Percentiles rank a stretch among this genome's conserved stretches.
phyloP scores from a whole-genome alignment of 2,329 filamentous ascomycete genomes.

The Fusarium duplospermum region DNA sequence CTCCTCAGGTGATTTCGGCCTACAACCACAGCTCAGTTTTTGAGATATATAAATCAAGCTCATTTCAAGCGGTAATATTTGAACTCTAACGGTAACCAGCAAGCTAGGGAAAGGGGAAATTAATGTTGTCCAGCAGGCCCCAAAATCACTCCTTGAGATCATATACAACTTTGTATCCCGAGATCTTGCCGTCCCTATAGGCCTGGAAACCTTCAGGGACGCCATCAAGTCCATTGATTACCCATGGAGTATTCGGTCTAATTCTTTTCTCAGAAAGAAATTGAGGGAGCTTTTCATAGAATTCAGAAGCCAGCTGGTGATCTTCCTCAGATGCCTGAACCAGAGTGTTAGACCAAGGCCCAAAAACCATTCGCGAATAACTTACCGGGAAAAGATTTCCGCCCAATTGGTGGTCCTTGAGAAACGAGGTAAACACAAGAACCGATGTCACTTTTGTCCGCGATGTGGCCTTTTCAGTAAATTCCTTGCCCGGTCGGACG shows the following conservation, averaged over 20 bases:
- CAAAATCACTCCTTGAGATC: neutral
- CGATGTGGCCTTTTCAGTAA: conserved; percentile 48
- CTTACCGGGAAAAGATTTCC: neutral
- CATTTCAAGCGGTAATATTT: neutral
- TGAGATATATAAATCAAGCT: neutral
- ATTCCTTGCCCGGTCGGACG: conserved; percentile 52
- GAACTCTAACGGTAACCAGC: neutral
- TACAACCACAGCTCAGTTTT: neutral
- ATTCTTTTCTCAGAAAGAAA: neutral
- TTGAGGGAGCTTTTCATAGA: neutral
- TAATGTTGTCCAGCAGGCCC: too few relatives aligned
- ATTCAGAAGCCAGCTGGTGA: neutral
- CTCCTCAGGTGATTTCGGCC: neutral
- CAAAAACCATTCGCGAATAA: neutral
- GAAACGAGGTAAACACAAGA: conserved; percentile 55
- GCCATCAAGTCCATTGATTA: neutral
- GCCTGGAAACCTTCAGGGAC: neutral
- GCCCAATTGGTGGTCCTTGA: conserved; percentile 32
- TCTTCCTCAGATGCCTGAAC: neutral
- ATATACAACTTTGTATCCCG: neutral
- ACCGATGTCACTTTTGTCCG: conserved; percentile 52
- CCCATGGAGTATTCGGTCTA: neutral
- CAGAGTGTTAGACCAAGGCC: neutral
- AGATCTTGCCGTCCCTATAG: conserved; percentile 5
- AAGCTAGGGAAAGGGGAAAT: neutral